phyloP scores from a whole-genome alignment of 108 stramenopile species.

The Fragilaria crotonensis region DNA sequence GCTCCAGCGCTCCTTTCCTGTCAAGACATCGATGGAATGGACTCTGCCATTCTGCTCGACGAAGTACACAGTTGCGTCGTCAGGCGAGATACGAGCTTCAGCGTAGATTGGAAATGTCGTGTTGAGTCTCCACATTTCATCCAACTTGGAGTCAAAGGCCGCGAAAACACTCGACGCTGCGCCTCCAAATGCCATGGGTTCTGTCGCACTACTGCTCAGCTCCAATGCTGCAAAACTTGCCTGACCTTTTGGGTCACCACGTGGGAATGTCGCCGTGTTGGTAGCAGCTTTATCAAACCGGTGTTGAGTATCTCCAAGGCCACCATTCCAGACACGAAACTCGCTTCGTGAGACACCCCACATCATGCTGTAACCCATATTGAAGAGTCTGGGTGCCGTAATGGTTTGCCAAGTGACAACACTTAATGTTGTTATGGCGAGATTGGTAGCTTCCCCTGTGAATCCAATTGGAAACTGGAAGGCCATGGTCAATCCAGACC shows the following conservation, averaged over 20 bases:
- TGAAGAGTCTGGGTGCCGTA: conserved; percentile 26
- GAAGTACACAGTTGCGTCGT: conserved; percentile 9
- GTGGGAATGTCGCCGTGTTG: neutral
- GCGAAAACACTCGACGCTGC: conserved; percentile 10
- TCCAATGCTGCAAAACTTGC: neutral
- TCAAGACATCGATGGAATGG: neutral
- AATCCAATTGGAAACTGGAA: conserved; percentile 29
- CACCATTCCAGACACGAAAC: conserved; percentile 22
- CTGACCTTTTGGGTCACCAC: neutral
- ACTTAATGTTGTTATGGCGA: conserved; percentile 11
- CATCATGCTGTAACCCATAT: conserved; percentile 17
- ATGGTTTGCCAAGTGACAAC: conserved; percentile 15
- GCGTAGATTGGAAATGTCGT: neutral
- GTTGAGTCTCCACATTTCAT: conserved; percentile 1
- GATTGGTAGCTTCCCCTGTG: conserved; percentile 5
- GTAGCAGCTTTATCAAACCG: conserved; percentile 5
- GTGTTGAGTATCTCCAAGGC: neutral
- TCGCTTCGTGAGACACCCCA: conserved; percentile 23
- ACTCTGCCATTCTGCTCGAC: conserved; percentile 8
- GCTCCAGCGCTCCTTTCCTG: conserved; percentile 10
- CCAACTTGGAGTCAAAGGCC: neutral
- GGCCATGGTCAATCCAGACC: conserved; percentile 14
- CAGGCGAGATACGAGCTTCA: conserved; percentile 7
- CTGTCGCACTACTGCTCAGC: conserved; percentile 6
- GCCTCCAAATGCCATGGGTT: conserved; percentile 12